Conservation (phyloP, 2,329 filamentous ascomycete species). For the Zelopaecilomyces penicillatus region DNA sequence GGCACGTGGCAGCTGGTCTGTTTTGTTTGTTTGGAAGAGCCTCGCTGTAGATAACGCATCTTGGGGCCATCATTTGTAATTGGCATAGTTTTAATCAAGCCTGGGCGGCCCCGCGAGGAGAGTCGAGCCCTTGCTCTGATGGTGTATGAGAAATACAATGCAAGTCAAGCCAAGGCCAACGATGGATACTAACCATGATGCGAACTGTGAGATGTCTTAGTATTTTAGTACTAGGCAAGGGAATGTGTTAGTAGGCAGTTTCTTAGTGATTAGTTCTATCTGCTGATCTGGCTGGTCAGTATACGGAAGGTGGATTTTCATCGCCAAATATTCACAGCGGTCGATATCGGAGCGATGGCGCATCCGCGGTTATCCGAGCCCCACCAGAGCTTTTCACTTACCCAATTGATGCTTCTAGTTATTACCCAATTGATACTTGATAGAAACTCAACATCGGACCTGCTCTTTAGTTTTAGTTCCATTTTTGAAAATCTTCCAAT, state of each 20-base stretch:
- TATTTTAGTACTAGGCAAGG: no score
- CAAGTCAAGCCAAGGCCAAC: background rate
- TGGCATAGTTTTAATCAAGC: constrained; percentile 21
- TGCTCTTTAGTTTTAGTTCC: constrained; percentile 4
- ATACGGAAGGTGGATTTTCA: no score
- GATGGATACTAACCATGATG: no score
- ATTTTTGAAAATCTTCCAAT: background rate
- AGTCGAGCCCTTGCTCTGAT: background rate
- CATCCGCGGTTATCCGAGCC: constrained; percentile 18
- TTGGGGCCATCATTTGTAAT: constrained; percentile 20
- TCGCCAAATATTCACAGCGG: background rate
- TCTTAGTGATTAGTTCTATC: no score
- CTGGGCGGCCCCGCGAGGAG: constrained; percentile 8
- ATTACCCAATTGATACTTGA: constrained; percentile 8
- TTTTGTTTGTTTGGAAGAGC: background rate
- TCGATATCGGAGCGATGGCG: constrained; percentile 15
- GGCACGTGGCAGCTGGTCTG: no score
- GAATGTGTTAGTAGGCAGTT: no score
- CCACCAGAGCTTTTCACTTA: constrained; percentile 12
- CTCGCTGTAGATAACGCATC: constrained; percentile 16
- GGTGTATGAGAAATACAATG: background rate
- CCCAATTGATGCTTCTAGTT: constrained; percentile 9
- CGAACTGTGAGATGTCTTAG: no score
- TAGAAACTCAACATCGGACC: background rate
- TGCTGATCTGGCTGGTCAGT: no score